phyloP scores from a whole-genome alignment of 345 rosid species.

The Lenwebbia sp. region DNA sequence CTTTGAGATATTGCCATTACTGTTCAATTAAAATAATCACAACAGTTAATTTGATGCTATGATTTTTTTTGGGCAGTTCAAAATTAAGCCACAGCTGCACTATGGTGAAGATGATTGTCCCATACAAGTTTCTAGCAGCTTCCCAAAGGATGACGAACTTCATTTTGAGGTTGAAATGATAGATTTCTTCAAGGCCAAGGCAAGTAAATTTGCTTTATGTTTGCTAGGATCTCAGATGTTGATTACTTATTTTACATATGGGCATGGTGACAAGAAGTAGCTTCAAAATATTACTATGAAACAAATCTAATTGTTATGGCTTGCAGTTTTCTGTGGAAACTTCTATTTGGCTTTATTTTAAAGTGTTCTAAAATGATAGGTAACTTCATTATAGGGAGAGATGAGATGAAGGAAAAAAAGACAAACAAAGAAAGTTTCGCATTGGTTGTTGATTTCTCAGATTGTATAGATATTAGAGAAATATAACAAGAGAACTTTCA shows the following conservation, averaged over 20 bases:
- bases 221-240: neutral
- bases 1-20: neutral
- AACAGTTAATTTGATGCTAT: neutral
- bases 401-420: neutral
- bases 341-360: neutral
- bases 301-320: neutral
- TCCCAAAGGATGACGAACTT: slow-evolving; percentile 89
- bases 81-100: slow-evolving; percentile 92
- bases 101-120: slow-evolving; percentile 90
- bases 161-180: slow-evolving; percentile 94
- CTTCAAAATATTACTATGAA: neutral
- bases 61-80: slow-evolving; percentile 44
- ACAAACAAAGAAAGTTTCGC: neutral
- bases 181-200: slow-evolving; percentile 82
- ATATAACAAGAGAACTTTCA: neutral
- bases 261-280: neutral
- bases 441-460: neutral
- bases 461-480: neutral
- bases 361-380: neutral
- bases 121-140: slow-evolving; percentile 46
- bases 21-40: neutral
- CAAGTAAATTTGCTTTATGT: slow-evolving; percentile 10
- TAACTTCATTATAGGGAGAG: neutral
- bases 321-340: neutral
- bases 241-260: neutral